These are phyloP conservation scores for Leersia perrieri DNA, from an alignment of 176 grass and related monocot species.

Conservation along the genomic window DNA sequence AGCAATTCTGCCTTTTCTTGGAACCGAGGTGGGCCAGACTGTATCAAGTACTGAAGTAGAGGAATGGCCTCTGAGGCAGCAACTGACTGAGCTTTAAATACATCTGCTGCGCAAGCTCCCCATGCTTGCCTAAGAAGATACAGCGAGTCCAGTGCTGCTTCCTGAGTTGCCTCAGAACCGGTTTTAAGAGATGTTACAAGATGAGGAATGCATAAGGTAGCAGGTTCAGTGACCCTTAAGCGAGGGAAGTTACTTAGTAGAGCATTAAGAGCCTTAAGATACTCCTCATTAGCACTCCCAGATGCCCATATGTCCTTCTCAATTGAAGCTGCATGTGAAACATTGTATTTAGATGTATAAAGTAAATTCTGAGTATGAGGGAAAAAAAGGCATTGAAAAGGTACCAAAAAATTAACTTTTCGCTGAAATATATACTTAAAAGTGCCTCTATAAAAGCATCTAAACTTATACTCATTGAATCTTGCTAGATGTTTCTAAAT, in stretches of 20 bases:
- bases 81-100: constrained; percentile 98
- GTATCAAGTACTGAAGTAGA: constrained; percentile 97
- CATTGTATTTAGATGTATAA: constrained; percentile 17
- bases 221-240: constrained; percentile 90
- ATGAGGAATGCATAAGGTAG: constrained; percentile 90
- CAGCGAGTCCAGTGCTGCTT: constrained; percentile 93
- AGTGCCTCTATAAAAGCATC: background rate
- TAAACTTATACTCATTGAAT: constrained; percentile 3
- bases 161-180: constrained; percentile 93
- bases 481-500: background rate
- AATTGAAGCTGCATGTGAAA: constrained; percentile 78
- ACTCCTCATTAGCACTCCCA: constrained; percentile 95
- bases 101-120: constrained; percentile 85
- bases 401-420: background rate
- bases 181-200: constrained; percentile 96
- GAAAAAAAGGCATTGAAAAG: constrained; percentile 3
- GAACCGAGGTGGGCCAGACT: constrained; percentile 94
- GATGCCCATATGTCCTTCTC: constrained; percentile 97
- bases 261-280: constrained; percentile 93
- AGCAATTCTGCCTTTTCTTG: constrained; percentile 96
- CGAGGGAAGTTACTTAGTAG: constrained; percentile 96
- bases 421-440: background rate
- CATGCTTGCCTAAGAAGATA: constrained; percentile 98
- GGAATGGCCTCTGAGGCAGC: constrained; percentile 97
- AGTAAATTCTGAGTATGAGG: background rate